Evolutionary conservation across 768 basidiomycete species (phyloP).

Genomic region (Lyophyllum atratum): DNA sequence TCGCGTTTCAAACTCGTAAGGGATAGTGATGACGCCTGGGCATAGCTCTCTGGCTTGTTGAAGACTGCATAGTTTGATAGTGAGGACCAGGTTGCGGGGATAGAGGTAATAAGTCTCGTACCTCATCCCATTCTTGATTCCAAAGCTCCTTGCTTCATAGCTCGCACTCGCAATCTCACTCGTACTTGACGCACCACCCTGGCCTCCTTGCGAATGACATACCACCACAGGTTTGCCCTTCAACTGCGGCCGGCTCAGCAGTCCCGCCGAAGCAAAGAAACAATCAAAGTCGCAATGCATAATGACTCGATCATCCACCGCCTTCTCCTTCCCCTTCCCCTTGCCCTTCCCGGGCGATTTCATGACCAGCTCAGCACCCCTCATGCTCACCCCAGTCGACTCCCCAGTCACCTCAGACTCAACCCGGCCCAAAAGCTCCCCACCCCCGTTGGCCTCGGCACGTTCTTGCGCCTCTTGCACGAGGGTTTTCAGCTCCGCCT

Average conservation of each 20-base stretch:
- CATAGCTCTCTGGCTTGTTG: conserved; percentile 74
- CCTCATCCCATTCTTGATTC: conserved; percentile 97
- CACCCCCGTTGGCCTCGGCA: conserved; percentile 43
- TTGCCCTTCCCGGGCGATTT: conserved; percentile 50
- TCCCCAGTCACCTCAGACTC: conserved; percentile 21
- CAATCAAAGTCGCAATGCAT: conserved; percentile 97
- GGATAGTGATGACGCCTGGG: conserved; percentile 71
- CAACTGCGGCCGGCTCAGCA: conserved; percentile 77
- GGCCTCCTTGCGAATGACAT: conserved; percentile 86
- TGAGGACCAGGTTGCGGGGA: not conserved
- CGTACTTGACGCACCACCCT: conserved; percentile 76
- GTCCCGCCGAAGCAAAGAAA: conserved; percentile 94
- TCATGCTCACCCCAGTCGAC: conserved; percentile 47
- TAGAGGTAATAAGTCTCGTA: conserved; percentile 28
- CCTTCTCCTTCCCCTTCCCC: conserved; percentile 61
- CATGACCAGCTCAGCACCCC: conserved; percentile 48
- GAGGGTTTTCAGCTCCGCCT: conserved; percentile 81
- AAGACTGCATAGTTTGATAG: conserved; percentile 44
- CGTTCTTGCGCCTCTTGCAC: conserved; percentile 80
- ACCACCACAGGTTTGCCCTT: conserved; percentile 91
- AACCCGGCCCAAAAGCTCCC: conserved; percentile 32
- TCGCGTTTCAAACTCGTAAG: conserved; percentile 91
- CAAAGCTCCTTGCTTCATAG: conserved; percentile 89
- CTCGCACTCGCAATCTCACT: conserved; percentile 95
- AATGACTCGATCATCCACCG: conserved; percentile 62